Evolutionary conservation across 1,139 yeast species (phyloP), one percentile per base, ranked within the genome.

Genomic region (Suhomyces coccinellae): DNA sequence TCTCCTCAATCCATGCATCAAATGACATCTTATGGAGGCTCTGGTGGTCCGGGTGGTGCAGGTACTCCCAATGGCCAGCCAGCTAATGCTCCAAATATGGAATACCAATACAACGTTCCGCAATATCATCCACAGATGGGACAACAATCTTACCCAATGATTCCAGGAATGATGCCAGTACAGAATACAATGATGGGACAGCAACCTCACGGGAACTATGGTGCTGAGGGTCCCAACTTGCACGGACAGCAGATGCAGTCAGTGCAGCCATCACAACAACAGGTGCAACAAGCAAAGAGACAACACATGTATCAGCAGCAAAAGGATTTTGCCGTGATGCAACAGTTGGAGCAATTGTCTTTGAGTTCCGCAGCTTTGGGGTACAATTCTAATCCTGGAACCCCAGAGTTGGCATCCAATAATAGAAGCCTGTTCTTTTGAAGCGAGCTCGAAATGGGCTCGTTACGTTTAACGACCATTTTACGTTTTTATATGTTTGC

Each of bases 321-420:
- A 20, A 71, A 67, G 44, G 75, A 69, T 43, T 50, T 61, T 40
- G 65, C 63, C 6, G 74, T 73, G 9, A 71, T 75, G 77, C 74
- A 71, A 53, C 80, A 75, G 52, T 71, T 75, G 55, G 79, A 75
- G 53, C 78, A 73, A 52, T 61, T 75, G 41, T 73, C 79, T 2
- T 59, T 75, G 48, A 73, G 76, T 46, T 73, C 79, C 3, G 80
- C 77, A 4, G 79, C 79, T 2, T 57, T 75, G 64, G 80, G 79
- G 2, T 75, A 74, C 51, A 68, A 68, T 47, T 71, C 78, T 10
- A 72, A 69, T 44, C 79, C 79, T 8, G 75, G 75, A 9, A 73
- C 66, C 2, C 76, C 76, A 7, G 57, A 59, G 16, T 54, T 57
- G 17, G 40, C 54, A 12, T 47, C 60, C 11, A 52, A 50, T 37